Conservation (phyloP, 805 yeast species). For the Pichia phayaonensis region DNA sequence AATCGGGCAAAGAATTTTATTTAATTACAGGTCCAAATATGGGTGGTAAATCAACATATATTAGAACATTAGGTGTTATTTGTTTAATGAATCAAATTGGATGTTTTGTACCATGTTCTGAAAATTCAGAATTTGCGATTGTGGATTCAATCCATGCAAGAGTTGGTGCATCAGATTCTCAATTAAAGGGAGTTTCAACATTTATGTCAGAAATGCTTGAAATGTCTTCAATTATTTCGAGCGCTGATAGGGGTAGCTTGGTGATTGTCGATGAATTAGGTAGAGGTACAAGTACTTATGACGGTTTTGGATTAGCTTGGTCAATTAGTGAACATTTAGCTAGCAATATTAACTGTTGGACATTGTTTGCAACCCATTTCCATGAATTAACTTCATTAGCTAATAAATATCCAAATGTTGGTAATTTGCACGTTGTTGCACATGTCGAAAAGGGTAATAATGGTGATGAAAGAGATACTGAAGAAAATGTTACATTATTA, state of each 20-base stretch:
- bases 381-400: slow-evolving; percentile 87
- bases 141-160: slow-evolving; percentile 91
- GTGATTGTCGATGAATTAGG: slow-evolving; percentile 94
- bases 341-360: slow-evolving; percentile 61
- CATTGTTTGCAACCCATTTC: slow-evolving; percentile 94
- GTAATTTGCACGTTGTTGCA: slow-evolving; percentile 88
- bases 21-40: slow-evolving; percentile 94
- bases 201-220: slow-evolving; percentile 97
- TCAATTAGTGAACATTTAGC: slow-evolving; percentile 86
- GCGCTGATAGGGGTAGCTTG: slow-evolving; percentile 71
- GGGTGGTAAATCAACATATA: slow-evolving; percentile 96
- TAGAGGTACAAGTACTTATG: slow-evolving; percentile 89
- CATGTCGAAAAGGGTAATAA: slow-evolving; percentile 47
- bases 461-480: slow-evolving; percentile 25
- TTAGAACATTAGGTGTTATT: slow-evolving; percentile 82
- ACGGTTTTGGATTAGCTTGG: slow-evolving; percentile 98
- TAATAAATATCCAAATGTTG: slow-evolving; percentile 53
- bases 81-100: slow-evolving; percentile 86
- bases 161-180: slow-evolving; percentile 99
- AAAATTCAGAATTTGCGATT: slow-evolving; percentile 67
- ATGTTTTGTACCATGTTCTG: slow-evolving; percentile 72
- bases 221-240: slow-evolving; percentile 76
- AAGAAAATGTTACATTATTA: slow-evolving; percentile 72
- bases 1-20: slow-evolving; percentile 50
- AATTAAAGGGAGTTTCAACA: slow-evolving; percentile 92